phyloP scores from a whole-genome alignment of 257 asterid genomes.

The Mentha longifolia region DNA sequence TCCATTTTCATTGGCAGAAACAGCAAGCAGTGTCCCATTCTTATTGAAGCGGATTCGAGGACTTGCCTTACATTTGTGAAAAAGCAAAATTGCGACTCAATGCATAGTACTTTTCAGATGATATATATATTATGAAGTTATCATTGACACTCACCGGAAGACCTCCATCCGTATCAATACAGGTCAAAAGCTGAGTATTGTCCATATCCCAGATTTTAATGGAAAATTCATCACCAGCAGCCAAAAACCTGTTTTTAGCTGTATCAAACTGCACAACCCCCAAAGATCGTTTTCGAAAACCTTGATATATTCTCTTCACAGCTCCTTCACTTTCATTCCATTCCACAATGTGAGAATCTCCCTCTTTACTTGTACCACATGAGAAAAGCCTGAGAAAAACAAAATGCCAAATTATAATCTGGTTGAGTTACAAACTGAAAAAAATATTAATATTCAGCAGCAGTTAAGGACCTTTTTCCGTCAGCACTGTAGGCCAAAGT shows the following conservation, averaged over 20 bases:
- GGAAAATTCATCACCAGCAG: slow-evolving; percentile 68
- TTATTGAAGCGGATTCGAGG: slow-evolving; percentile 93
- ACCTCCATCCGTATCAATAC: slow-evolving; percentile 68
- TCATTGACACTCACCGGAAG: slow-evolving; percentile 52
- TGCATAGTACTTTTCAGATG: background rate
- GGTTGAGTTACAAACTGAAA: slow-evolving; percentile 20
- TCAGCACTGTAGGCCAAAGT: slow-evolving; percentile 74
- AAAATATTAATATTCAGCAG: background rate
- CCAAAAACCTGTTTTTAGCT: slow-evolving; percentile 56
- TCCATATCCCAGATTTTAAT: slow-evolving; percentile 78
- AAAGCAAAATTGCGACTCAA: slow-evolving; percentile 25
- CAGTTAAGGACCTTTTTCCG: slow-evolving; percentile 53
- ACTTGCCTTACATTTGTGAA: slow-evolving; percentile 61
- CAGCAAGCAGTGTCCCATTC: slow-evolving; percentile 83
- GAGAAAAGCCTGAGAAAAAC: slow-evolving; percentile 58
- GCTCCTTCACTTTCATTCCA: slow-evolving; percentile 84
- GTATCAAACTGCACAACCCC: slow-evolving; percentile 76
- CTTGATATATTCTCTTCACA: slow-evolving; percentile 60
- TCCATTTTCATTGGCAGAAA: slow-evolving; percentile 82
- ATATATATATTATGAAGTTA: background rate
- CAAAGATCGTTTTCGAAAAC: slow-evolving; percentile 58
- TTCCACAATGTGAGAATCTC: slow-evolving; percentile 71
- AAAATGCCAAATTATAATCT: slow-evolving; percentile 25
- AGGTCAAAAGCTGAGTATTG: slow-evolving; percentile 56
- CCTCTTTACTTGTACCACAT: slow-evolving; percentile 74